phyloP scores from a whole-genome alignment of 2,329 filamentous ascomycete species.

The Neobulgaria alba region DNA sequence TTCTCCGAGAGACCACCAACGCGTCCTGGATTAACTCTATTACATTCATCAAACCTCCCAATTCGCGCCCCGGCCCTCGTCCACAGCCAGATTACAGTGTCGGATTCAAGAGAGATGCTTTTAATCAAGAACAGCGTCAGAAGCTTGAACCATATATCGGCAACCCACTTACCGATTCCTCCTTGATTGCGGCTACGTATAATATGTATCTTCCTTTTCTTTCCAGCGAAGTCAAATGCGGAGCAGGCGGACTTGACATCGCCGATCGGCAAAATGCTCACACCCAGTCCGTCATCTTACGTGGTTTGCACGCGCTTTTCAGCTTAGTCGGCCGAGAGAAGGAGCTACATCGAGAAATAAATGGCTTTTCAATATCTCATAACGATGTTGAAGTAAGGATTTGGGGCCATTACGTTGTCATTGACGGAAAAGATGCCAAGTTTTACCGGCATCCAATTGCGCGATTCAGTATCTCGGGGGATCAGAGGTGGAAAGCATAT shows the following conservation, averaged over 20 bases:
- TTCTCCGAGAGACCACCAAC: constrained; percentile 34
- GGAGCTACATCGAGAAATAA: constrained; percentile 29
- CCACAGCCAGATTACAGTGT: constrained; percentile 38
- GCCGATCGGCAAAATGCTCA: not conserved
- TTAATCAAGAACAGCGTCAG: constrained; percentile 34
- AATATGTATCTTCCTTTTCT: constrained; percentile 43
- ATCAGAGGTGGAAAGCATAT: constrained; percentile 22
- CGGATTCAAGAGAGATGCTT: constrained; percentile 31
- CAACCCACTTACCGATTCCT: constrained; percentile 24
- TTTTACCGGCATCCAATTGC: constrained; percentile 26
- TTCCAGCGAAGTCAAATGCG: constrained; percentile 39
- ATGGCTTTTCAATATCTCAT: constrained; percentile 32
- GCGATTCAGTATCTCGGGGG: constrained; percentile 23
- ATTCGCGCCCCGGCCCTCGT: constrained; percentile 5
- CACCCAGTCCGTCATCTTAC: not conserved
- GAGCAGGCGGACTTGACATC: constrained; percentile 27
- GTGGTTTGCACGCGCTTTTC: constrained; percentile 16
- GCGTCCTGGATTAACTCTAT: constrained; percentile 35
- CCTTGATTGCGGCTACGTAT: constrained; percentile 32
- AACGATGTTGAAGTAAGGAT: constrained; percentile 21
- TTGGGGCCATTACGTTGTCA: constrained; percentile 28
- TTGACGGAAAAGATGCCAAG: constrained; percentile 7
- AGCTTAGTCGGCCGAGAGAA: constrained; percentile 10
- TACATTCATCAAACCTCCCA: constrained; percentile 27
- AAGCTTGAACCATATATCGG: constrained; percentile 34